Percentiles rank a stretch among this genome's conserved stretches.
Evolutionary conservation across 108 stramenopile species (phyloP).

Genomic region (Fistulifera solaris): DNA sequence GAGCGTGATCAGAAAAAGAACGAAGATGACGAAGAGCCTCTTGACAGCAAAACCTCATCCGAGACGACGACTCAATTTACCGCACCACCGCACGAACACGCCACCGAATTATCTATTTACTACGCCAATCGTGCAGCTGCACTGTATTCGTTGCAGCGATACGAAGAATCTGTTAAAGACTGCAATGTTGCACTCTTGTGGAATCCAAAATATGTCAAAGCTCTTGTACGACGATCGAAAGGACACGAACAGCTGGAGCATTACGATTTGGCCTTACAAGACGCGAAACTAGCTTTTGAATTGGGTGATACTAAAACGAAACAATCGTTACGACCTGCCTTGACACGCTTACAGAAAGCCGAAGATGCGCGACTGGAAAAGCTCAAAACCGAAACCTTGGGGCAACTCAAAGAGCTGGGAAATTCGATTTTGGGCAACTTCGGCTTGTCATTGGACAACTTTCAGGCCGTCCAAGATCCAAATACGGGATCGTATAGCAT

Average conservation of each 20-base stretch:
- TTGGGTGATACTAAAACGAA: slow-evolving; percentile 52
- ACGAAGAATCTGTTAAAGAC: slow-evolving; percentile 68
- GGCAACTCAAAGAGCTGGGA: slow-evolving; percentile 96
- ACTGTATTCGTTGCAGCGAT: slow-evolving; percentile 40
- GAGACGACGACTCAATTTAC: neutral
- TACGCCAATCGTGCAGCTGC: slow-evolving; percentile 81
- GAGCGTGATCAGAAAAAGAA: slow-evolving; percentile 21
- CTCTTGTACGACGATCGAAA: slow-evolving; percentile 65
- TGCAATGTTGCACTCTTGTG: slow-evolving; percentile 54
- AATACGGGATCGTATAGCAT: slow-evolving; percentile 29
- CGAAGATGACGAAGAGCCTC: slow-evolving; percentile 4
- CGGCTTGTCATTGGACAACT: slow-evolving; percentile 95
- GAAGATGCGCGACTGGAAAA: slow-evolving; percentile 83
- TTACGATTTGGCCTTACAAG: slow-evolving; percentile 51
- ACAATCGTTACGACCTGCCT: slow-evolving; percentile 27
- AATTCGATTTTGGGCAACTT: slow-evolving; percentile 91
- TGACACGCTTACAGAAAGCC: slow-evolving; percentile 50
- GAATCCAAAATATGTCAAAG: slow-evolving; percentile 81
- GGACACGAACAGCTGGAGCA: slow-evolving; percentile 52
- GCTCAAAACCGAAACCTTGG: slow-evolving; percentile 88
- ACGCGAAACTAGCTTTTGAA: slow-evolving; percentile 59
- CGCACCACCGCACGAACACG: slow-evolving; percentile 36
- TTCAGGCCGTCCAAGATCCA: slow-evolving; percentile 91
- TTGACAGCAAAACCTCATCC: slow-evolving; percentile 11
- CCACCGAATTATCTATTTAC: slow-evolving; percentile 53